Evolutionary conservation across 768 basidiomycete species (phyloP).

Genomic region (Boletus rufocinnamomeus): DNA sequence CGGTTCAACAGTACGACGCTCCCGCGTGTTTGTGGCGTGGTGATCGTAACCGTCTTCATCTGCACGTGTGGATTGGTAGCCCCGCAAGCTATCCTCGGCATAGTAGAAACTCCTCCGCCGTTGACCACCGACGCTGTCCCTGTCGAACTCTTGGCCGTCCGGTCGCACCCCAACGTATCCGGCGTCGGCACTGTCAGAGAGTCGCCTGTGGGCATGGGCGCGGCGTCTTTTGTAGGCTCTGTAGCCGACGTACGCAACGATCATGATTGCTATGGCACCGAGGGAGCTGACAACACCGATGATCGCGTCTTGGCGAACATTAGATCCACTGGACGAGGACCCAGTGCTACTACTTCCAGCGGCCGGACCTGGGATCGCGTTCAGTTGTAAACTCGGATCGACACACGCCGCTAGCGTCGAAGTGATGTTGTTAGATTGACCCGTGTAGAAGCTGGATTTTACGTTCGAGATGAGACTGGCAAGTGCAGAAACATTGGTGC

Average conservation of each 20-base stretch:
- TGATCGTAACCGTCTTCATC: conserved; percentile 42
- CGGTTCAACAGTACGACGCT: conserved; percentile 61
- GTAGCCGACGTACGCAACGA: conserved; percentile 71
- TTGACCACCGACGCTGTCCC: conserved; percentile 71
- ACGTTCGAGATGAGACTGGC: conserved; percentile 62
- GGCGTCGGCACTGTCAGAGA: conserved; percentile 52
- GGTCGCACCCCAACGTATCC: conserved; percentile 48
- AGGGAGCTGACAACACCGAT: conserved; percentile 88
- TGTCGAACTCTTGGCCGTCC: conserved; percentile 74
- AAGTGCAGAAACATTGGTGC: conserved; percentile 54
- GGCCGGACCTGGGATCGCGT: conserved; percentile 45
- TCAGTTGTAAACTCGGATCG: conserved; percentile 64
- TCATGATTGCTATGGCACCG: conserved; percentile 73
- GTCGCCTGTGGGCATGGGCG: conserved; percentile 68
- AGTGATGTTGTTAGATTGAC: conserved; percentile 45
- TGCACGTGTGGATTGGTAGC: conserved; percentile 44
- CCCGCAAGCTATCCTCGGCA: conserved; percentile 79
- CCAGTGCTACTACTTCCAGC: conserved; percentile 25
- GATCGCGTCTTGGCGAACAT: conserved; percentile 74
- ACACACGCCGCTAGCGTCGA: conserved; percentile 65
- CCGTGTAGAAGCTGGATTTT: conserved; percentile 67
- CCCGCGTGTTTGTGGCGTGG: conserved; percentile 43
- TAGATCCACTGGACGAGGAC: conserved; percentile 31
- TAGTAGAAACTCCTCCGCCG: conserved; percentile 82
- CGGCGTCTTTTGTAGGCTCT: conserved; percentile 66